Evolutionary conservation across 1,284 basidiomycete species (phyloP), one percentile per base, ranked within the genome.

Genomic region (Trichosporon asahii): DNA sequence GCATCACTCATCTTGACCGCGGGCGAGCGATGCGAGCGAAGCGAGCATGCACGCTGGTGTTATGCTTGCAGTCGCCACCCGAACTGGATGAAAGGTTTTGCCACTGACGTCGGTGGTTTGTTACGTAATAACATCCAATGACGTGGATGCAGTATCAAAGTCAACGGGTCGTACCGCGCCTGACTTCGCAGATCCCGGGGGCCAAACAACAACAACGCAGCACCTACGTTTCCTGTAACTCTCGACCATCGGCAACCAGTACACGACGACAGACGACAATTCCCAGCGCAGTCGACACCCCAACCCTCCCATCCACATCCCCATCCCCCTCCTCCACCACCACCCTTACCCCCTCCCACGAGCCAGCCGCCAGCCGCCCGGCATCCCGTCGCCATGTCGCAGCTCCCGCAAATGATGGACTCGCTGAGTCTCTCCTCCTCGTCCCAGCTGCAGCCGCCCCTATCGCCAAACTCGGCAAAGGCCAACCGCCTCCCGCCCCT

Each of bases 401-500:
- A 61, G 29, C 57, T 61, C 57, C 57, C 57, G 29, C 57, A 61
- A 14, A 31, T 61, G 29, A 61, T 61, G 57, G 57, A 61, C 57
- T 31, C 57, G 18, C 57, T 61, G 57, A 53, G 49, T 33, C 57
- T 29, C 53, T 57, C 25, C 8, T 18, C 57, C 57, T 23, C 57
- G 5, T 11, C 15, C 2, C 29, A 31, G 18, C 29, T 31, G 2
- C 57, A 31, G 18, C 29, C 18, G 18, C 57, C 57, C 15, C 29
- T 61, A 11, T 61, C 57, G 29, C 57, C 57, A 18, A 31, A 29
- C 7, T 61, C 57, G 5, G 15, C 27, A 4, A 53, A 53, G 49
- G 15, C 57, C 27, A 70, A 81, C 66, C 77, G 82, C 31, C 74
- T 83, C n/a, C 80, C 82, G 1, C 78, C 78, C 1, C 75, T 82